phyloP scores from a whole-genome alignment of 495 filamentous ascomycete species.

The Aspergillus funiculosus region DNA sequence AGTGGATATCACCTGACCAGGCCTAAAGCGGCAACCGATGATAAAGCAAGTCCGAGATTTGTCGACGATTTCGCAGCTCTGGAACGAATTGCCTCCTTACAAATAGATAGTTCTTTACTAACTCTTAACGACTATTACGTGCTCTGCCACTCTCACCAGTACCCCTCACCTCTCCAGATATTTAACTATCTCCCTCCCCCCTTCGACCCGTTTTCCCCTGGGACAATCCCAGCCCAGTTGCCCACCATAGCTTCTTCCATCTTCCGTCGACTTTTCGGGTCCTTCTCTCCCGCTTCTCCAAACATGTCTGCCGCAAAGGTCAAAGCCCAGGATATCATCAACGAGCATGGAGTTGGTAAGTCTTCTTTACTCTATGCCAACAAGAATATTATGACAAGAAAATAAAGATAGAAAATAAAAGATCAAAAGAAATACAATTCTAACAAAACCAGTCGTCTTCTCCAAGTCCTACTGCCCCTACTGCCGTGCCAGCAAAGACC shows the following conservation, averaged over 20 bases:
- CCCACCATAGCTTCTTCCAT: slow-evolving; percentile 70
- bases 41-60: too few species aligned
- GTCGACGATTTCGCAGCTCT: too few species aligned
- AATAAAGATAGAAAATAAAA: neutral
- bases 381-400: too few species aligned
- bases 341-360: slow-evolving; percentile 86
- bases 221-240: slow-evolving; percentile 16
- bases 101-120: too few species aligned
- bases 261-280: slow-evolving; percentile 70
- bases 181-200: slow-evolving; percentile 5
- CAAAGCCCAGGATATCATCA: slow-evolving; percentile 80
- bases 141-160: too few species aligned
- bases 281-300: slow-evolving; percentile 48
- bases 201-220: neutral
- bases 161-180: neutral
- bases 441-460: slow-evolving; percentile 97
- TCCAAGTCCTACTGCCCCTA: slow-evolving; percentile 97
- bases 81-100: too few species aligned
- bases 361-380: slow-evolving; percentile 17
- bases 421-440: neutral
- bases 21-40: too few species aligned
- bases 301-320: slow-evolving; percentile 80
- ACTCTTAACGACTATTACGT: too few species aligned
- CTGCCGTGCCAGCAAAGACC: slow-evolving; percentile 71
- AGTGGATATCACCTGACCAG: too few species aligned